phyloP scores from a whole-genome alignment of 768 basidiomycete species.

The Amanita rubescens region DNA sequence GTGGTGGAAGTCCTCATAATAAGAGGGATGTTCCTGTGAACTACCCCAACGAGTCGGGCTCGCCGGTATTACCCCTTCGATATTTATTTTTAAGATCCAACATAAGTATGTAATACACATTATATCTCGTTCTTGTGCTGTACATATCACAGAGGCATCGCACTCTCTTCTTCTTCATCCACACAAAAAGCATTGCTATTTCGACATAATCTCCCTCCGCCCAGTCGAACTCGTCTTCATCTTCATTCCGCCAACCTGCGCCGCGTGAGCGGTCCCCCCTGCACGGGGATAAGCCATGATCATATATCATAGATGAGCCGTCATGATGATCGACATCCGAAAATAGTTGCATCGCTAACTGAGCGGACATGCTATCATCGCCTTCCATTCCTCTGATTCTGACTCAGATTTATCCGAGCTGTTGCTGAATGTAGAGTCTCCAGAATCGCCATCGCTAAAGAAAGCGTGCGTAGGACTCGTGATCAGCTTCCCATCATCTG shows the following conservation, averaged over 20 bases:
- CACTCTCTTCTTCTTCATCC: conserved; percentile 14
- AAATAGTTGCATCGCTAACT: neutral
- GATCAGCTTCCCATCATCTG: conserved; percentile 20
- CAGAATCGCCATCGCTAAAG: conserved; percentile 38
- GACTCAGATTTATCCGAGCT: conserved; percentile 15
- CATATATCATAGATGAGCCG: neutral
- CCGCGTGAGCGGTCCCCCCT: conserved; percentile 4
- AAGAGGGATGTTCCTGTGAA: neutral
- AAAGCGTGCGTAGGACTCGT: conserved; percentile 47
- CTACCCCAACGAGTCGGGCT: neutral
- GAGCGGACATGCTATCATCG: neutral
- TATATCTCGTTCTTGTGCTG: too few species aligned
- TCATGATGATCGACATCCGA: conserved; percentile 3
- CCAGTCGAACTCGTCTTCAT: conserved; percentile 11
- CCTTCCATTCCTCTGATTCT: conserved; percentile 15
- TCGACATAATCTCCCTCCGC: conserved; percentile 13
- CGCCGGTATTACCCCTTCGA: too few species aligned
- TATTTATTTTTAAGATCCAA: too few species aligned
- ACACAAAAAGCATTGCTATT: conserved; percentile 1
- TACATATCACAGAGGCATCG: conserved; percentile 55
- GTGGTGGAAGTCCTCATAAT: neutral
- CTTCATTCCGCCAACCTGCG: neutral
- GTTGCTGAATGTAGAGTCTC: conserved; percentile 21
- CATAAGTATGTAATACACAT: too few species aligned
- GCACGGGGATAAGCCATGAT: conserved; percentile 4